Conservation (phyloP, 2,329 filamentous ascomycete genomes). For the Basipetospora chlamydospora region DNA sequence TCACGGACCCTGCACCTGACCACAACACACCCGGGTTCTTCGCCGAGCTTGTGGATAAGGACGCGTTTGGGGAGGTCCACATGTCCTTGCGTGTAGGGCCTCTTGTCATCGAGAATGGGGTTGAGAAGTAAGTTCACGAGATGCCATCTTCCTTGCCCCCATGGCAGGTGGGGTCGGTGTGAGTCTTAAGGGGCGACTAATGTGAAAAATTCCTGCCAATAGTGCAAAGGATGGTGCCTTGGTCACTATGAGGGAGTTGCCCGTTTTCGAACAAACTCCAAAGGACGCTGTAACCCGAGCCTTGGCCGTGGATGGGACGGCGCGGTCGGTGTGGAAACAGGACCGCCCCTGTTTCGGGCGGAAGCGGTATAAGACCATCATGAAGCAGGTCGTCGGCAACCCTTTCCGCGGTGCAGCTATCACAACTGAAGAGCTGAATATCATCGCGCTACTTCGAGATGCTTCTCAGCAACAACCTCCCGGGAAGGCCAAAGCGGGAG, state of each 20-base stretch:
- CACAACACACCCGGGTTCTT: constrained; percentile 16
- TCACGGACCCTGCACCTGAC: constrained; percentile 11
- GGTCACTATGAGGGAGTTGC: constrained; percentile 13
- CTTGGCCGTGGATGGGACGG: background rate
- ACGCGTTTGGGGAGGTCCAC: constrained; percentile 24
- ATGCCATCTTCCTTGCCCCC: background rate
- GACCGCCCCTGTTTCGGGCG: background rate
- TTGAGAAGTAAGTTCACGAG: constrained; percentile 16
- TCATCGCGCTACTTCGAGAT: too few relatives aligned
- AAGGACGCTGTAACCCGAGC: background rate
- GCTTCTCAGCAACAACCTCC: too few relatives aligned
- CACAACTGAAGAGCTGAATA: background rate
- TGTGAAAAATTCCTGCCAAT: background rate
- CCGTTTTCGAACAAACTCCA: constrained; percentile 1
- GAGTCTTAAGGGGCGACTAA: too few relatives aligned
- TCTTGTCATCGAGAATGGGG: constrained; percentile 24
- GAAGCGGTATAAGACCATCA: constrained; percentile 21
- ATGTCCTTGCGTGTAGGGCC: constrained; percentile 25
- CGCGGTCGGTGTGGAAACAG: background rate
- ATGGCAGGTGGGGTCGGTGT: too few relatives aligned
- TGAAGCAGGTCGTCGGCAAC: constrained; percentile 25
- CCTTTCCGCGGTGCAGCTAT: constrained; percentile 17
- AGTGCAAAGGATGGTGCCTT: constrained; percentile 14
- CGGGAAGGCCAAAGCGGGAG: too few relatives aligned
- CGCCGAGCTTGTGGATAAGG: constrained; percentile 14